Evolutionary conservation across 176 grass and related monocot genomes (phyloP), one percentile per base, ranked within the genome.

Genomic region (Puya raimondii): DNA sequence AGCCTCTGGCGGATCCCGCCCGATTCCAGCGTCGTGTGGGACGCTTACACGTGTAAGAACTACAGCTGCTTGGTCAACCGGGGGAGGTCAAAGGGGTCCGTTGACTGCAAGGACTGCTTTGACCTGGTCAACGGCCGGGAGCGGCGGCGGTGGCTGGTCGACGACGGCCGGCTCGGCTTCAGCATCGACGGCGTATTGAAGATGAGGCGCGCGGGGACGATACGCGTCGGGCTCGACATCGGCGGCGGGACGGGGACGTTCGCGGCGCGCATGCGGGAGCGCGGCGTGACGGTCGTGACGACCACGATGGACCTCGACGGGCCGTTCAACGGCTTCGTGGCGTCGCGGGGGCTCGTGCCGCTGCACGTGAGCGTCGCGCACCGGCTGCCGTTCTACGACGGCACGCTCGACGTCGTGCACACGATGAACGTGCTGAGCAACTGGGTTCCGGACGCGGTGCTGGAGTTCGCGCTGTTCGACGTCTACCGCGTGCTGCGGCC

Each of bases 31-130:
- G 80, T 87, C 56, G 74, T 79, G 48, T 89, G 88, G 92, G 65
- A 80, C 3, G 83, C 88, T 0, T 91, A 89, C 85, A 85, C 83
- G 63, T 96, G 92, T 81, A 96, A 96, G 86, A 96, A 91, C 71
- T 96, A 96, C 80, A 82, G 70, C 26, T 96, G 88, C 83, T 82
- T 96, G 20, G 86, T 96, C 23, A 49, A 63, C n/a, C 75, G 92
- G 56, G 88, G 72, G 1, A 79, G 33, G 22, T 10, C 33, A 16
- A 66, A 82, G 47, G 91, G 91, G 18, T 23, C 85, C 15, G 72
- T 64, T 70, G 86, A 91, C 79, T 96, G 92, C 78, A 96, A 91
- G 74, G 88, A 96, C 65, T 96, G 92, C 70, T 96, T 96, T 76
- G 74, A 96, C 83, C 84, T 42, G 33, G 33, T 96, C 47, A 68